Evolutionary conservation across 805 yeast genomes (phyloP).

Genomic region (Candida verbasci): DNA sequence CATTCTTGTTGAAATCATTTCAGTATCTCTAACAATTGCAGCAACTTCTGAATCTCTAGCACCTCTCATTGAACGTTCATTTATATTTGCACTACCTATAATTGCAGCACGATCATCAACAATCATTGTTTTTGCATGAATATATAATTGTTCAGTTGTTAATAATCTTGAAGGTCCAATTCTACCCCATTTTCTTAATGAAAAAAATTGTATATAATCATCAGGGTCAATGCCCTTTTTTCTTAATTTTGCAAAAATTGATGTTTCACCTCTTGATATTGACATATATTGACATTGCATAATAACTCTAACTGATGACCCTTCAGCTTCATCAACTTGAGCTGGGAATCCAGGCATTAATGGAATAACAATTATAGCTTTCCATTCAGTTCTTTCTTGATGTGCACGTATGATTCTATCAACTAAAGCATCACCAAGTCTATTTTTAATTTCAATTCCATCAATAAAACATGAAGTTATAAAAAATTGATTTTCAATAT

Average conservation of each 20-base stretch:
- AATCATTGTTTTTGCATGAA: slow-evolving; percentile 88
- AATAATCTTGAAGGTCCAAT: slow-evolving; percentile 71
- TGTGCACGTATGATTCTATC: slow-evolving; percentile 91
- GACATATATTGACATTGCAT: slow-evolving; percentile 96
- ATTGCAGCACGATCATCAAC: slow-evolving; percentile 93
- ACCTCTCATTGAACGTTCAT: slow-evolving; percentile 95
- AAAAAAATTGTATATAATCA: slow-evolving; percentile 86
- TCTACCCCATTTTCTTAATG: slow-evolving; percentile 93
- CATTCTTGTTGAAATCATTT: slow-evolving; percentile 67
- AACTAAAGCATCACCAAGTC: slow-evolving; percentile 96
- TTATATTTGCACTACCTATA: slow-evolving; percentile 95
- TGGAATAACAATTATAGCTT: slow-evolving; percentile 87
- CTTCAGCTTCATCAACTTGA: slow-evolving; percentile 89
- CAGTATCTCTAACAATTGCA: slow-evolving; percentile 79
- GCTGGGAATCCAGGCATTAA: slow-evolving; percentile 97
- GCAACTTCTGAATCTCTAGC: slow-evolving; percentile 93
- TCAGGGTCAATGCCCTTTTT: slow-evolving; percentile 82
- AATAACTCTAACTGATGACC: slow-evolving; percentile 90
- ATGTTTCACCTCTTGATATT: slow-evolving; percentile 82
- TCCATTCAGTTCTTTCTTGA: slow-evolving; percentile 73
- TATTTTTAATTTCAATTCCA: slow-evolving; percentile 77
- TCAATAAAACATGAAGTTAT: slow-evolving; percentile 84
- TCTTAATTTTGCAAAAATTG: slow-evolving; percentile 78
- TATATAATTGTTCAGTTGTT: slow-evolving; percentile 87
- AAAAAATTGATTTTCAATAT: slow-evolving; percentile 94